phyloP scores from a whole-genome alignment of 2,329 filamentous ascomycete species.

The Tolypocladium amazonense region DNA sequence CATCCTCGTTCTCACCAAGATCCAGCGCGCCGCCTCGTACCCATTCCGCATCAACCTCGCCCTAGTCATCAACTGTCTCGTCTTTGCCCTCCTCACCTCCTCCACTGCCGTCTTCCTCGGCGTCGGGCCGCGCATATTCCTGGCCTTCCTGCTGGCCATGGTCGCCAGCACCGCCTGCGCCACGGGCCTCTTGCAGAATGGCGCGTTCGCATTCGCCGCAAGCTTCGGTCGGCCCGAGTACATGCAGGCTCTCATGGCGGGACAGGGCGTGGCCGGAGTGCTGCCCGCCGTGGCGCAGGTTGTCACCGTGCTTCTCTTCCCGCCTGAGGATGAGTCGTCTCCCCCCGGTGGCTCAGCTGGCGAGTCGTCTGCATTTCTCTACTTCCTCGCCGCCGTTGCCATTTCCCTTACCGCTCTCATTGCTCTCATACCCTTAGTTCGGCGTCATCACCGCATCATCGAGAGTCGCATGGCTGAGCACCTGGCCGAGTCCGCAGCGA shows the following conservation, averaged over 20 bases:
- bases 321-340: slow-evolving; percentile 18
- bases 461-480: slow-evolving; percentile 36
- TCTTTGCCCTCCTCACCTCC: slow-evolving; percentile 68
- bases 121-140: slow-evolving; percentile 55
- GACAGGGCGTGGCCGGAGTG: slow-evolving; percentile 86
- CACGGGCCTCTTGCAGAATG: slow-evolving; percentile 83
- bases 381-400: slow-evolving; percentile 78
- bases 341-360: slow-evolving; percentile 13
- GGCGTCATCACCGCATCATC: slow-evolving; percentile 43
- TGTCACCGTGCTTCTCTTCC: slow-evolving; percentile 58
- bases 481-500: slow-evolving; percentile 38
- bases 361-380: slow-evolving; percentile 64
- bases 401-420: slow-evolving; percentile 62
- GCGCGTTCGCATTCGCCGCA: slow-evolving; percentile 82
- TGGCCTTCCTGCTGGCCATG: slow-evolving; percentile 72
- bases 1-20: slow-evolving; percentile 66
- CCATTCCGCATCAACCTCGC: slow-evolving; percentile 73
- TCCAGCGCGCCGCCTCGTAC: slow-evolving; percentile 78
- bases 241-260: slow-evolving; percentile 92
- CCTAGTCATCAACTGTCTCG: slow-evolving; percentile 63
- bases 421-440: slow-evolving; percentile 64
- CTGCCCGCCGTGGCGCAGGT: slow-evolving; percentile 84
- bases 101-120: slow-evolving; percentile 63
- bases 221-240: slow-evolving; percentile 81
- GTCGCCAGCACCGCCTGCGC: slow-evolving; percentile 71